Evolutionary conservation across 2,329 filamentous ascomycete genomes (phyloP), one percentile per base, ranked within the genome.

Genomic region (Aspergillus vadensis): DNA sequence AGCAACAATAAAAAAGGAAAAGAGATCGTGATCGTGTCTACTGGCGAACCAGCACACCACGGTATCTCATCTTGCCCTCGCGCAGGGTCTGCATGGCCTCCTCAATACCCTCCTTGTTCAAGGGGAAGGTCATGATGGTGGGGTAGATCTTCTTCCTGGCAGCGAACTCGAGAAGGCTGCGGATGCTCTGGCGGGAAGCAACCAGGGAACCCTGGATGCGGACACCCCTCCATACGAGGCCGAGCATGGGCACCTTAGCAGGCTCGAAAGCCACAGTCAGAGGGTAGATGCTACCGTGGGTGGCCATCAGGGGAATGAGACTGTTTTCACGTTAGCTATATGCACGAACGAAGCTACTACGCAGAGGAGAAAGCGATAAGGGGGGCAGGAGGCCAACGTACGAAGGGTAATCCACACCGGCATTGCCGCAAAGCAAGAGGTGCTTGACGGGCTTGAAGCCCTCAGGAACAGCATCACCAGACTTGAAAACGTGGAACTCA

Each of bases 111-210:
- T 83, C 63, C 75, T 78, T 60, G 10, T 73, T 80, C 50, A 91
- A 77, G 0, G 85, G 80, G 69, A 86, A 91, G 70, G 79, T 85
- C 78, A 90, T 83, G 32, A 90, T 75, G 72, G 89, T 80, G 58
- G 88, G 88, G 71, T 83, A 81, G 63, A 91, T 81, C 4, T 79
- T 80, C 66, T 90, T 85, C 15, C 79, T 74, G 62, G 81, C 76
- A 0, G 87, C 83, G 70, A 91, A 91, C 4, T 79, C 79, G 56
- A 91, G 82, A 54, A 89, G 86, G 68, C 89, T 84, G 70, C 87
- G 84, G 55, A 82, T 80, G 65, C 89, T 84, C 25, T 85, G 76
- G 0, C 86, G 82, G 50, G 88, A 83, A 0, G 88, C 88, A 36
- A 83, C 83, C 0, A 88, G 81, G 76, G 83, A 87, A 3, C 87